These are phyloP conservation scores for Eruca vesicaria DNA, from an alignment of 441 rosid genomes.

Conservation along the genomic window DNA sequence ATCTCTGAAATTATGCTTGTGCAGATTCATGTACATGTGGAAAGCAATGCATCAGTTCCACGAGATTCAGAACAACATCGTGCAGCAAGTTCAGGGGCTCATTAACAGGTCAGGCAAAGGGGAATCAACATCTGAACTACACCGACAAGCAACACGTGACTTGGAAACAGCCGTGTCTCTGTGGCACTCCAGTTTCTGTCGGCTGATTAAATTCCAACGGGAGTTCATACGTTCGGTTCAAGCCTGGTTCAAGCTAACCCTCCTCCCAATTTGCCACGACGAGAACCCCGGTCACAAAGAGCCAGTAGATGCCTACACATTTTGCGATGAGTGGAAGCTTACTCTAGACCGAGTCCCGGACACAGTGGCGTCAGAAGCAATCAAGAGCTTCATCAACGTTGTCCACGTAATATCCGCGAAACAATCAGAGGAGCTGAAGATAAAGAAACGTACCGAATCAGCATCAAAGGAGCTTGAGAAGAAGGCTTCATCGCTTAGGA, in stretches of 20 bases:
- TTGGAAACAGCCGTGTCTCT: constrained; percentile 79
- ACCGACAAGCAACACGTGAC: constrained; percentile 87
- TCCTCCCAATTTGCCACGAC: constrained; percentile 66
- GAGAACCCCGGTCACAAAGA: constrained; percentile 43
- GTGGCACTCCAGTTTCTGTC: constrained; percentile 90
- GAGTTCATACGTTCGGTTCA: constrained; percentile 75
- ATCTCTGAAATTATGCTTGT: neutral
- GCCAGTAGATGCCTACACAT: constrained; percentile 52
- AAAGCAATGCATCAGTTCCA: constrained; percentile 78
- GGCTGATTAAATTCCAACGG: constrained; percentile 74
- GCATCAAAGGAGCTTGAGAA: constrained; percentile 88
- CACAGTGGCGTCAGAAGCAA: constrained; percentile 94
- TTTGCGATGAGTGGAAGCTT: constrained; percentile 95
- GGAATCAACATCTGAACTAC: constrained; percentile 84
- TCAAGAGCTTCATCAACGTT: constrained; percentile 84
- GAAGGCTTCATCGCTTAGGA: constrained; percentile 83
- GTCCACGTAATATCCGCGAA: constrained; percentile 72
- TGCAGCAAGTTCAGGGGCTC: constrained; percentile 94
- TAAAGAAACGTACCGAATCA: constrained; percentile 66
- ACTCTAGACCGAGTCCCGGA: constrained; percentile 94
- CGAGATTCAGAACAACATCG: constrained; percentile 78
- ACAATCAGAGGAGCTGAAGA: constrained; percentile 80
- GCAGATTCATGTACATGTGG: constrained; percentile 98
- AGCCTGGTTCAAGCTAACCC: constrained; percentile 88
- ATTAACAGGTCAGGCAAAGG: constrained; percentile 69